Evolutionary conservation across 2,329 filamentous ascomycete genomes (phyloP).

Genomic region (Hysterium pulicare): DNA sequence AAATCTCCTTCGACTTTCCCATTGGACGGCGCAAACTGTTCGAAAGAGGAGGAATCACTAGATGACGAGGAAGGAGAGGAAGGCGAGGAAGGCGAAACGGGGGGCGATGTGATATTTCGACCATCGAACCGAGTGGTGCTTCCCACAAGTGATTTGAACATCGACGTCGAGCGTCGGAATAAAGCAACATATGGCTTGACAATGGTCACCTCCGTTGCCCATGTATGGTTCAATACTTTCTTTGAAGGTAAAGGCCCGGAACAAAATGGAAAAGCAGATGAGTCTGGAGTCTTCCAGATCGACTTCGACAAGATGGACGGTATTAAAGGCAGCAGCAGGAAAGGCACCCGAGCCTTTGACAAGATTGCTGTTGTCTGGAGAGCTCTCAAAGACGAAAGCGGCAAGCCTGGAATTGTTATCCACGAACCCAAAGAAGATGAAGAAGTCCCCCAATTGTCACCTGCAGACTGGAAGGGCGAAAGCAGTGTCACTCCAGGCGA

Average conservation of each 20-base stretch:
- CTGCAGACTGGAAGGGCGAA: conserved; percentile 74
- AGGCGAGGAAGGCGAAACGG: not conserved
- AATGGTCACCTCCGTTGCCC: conserved; percentile 88
- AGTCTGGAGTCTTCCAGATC: conserved; percentile 68
- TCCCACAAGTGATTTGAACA: conserved; percentile 81
- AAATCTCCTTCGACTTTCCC: not conserved
- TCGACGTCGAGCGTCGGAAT: conserved; percentile 83
- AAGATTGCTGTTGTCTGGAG: conserved; percentile 83
- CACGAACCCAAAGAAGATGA: conserved; percentile 64
- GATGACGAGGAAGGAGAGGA: conserved; percentile 41
- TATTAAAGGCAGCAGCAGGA: conserved; percentile 82
- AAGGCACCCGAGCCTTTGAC: conserved; percentile 80
- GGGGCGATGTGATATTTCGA: conserved; percentile 72
- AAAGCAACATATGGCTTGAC: conserved; percentile 72
- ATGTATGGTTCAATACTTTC: conserved; percentile 95
- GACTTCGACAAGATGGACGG: conserved; percentile 85
- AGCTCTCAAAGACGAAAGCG: conserved; percentile 32
- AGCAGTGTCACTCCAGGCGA: conserved; percentile 39
- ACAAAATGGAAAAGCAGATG: conserved; percentile 60
- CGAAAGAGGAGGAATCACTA: conserved; percentile 14
- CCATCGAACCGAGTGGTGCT: conserved; percentile 67
- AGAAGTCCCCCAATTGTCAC: conserved; percentile 64
- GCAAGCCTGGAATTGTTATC: conserved; percentile 48
- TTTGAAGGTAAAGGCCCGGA: conserved; percentile 82
- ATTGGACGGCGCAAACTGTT: conserved; percentile 15